A percentile compares a stretch with the other conserved stretches of the same genome.
phyloP scores from a whole-genome alignment of 2,329 filamentous ascomycete genomes.

The Alternaria ethzedia region DNA sequence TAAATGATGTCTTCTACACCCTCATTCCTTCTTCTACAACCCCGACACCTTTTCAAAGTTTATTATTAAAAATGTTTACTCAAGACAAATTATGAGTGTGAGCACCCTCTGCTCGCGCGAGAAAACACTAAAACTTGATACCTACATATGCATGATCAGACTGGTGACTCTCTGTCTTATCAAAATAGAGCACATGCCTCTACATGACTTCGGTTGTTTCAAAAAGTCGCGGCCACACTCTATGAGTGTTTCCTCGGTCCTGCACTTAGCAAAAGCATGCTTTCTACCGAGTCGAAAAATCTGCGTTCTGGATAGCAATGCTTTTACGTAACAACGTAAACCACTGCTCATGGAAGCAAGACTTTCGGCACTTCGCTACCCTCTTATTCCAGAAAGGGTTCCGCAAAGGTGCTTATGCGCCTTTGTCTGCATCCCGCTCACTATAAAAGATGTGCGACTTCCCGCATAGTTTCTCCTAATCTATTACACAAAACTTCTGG shows the following conservation, averaged over 20 bases:
- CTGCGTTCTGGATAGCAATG: not conserved
- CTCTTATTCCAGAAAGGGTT: not conserved
- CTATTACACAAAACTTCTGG: not conserved
- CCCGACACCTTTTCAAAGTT: not conserved
- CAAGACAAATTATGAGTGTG: not conserved
- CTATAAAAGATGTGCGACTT: not conserved
- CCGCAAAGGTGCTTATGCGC: no score
- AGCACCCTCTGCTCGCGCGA: not conserved
- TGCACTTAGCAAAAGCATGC: not conserved
- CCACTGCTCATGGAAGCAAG: not conserved
- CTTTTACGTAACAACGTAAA: not conserved
- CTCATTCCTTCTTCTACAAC: not conserved
- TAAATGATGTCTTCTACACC: not conserved
- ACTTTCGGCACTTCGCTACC: not conserved
- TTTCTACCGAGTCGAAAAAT: not conserved
- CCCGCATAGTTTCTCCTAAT: not conserved
- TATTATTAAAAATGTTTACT: not conserved
- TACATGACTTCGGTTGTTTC: not conserved
- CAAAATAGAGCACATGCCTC: not conserved
- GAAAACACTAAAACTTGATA: not conserved
- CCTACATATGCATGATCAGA: not conserved
- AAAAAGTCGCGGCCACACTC: not conserved
- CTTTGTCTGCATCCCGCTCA: no score
- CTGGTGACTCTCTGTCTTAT: not conserved
- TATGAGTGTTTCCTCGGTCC: not conserved